These are phyloP conservation scores for Zea mays DNA, from an alignment of 176 grass and related monocot species.

Conservation along the genomic window Zm-B73-REFERENCE-NAM-5.0 NC_050102.1:142271001-142271500, in stretches of 20 bases:
- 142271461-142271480: neutral
- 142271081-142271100: too few relatives aligned
- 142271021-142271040: too few relatives aligned
- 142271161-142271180: constrained; percentile 26
- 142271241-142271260: constrained; percentile 44
- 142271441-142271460: neutral
- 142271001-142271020: too few relatives aligned
- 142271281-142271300: neutral
- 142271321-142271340: constrained; percentile 61
- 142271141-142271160: neutral
- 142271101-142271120: neutral
- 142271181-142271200: constrained; percentile 57
- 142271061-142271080: too few relatives aligned
- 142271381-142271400: constrained; percentile 63
- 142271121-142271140: neutral
- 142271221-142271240: constrained; percentile 17
- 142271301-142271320: constrained; percentile 60
- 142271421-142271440: constrained; percentile 38
- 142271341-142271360: constrained; percentile 82
- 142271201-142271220: constrained; percentile 39
- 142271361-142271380: constrained; percentile 60
- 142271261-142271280: neutral
- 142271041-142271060: too few relatives aligned
- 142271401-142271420: constrained; percentile 91
- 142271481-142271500: neutral